A percentile compares a stretch with the other conserved stretches of the same genome.
Conservation (phyloP, 805 yeast species). For the Torulaspora delbrueckii region DNA sequence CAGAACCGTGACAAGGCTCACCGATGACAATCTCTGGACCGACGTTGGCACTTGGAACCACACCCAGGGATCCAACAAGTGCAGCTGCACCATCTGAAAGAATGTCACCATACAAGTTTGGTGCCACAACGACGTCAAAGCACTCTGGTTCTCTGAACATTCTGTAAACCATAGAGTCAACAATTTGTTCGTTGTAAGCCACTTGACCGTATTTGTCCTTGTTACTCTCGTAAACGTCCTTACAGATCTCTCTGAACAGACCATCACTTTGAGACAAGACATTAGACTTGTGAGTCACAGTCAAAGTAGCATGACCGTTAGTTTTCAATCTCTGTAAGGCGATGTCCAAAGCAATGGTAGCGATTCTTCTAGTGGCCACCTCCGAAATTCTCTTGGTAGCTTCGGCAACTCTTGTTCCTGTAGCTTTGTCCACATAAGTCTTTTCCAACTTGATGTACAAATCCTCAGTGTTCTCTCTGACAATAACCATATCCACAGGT, state of each 20-base stretch:
- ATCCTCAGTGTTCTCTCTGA: constrained; percentile 98
- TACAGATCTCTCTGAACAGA: constrained; percentile 80
- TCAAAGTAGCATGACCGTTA: constrained; percentile 54
- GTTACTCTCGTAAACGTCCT: constrained; percentile 45
- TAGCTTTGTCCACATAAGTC: constrained; percentile 56
- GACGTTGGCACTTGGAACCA: constrained; percentile 96
- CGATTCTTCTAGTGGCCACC: constrained; percentile 77
- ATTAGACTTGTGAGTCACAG: constrained; percentile 95
- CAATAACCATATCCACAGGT: constrained; percentile 96
- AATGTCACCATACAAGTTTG: constrained; percentile 96
- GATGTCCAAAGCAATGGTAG: constrained; percentile 85
- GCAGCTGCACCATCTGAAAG: constrained; percentile 98
- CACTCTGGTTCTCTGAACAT: constrained; percentile 97
- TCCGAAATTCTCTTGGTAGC: constrained; percentile 96
- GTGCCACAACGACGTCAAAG: constrained; percentile 97
- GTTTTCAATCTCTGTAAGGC: constrained; percentile 87
- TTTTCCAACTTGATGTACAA: constrained; percentile 91
- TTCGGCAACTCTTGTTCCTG: constrained; percentile 90
- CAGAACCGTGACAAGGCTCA: constrained; percentile 99
- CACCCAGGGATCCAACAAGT: constrained; percentile 93
- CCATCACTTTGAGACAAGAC: constrained; percentile 93
- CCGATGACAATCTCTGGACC: constrained; percentile 96
- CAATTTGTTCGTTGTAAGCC: constrained; percentile 88
- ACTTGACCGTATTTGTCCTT: constrained; percentile 54
- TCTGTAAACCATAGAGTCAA: constrained; percentile 98